These are phyloP conservation scores for Candida odintsovae DNA, from an alignment of 805 yeast species.

Conservation along the genomic window DNA sequence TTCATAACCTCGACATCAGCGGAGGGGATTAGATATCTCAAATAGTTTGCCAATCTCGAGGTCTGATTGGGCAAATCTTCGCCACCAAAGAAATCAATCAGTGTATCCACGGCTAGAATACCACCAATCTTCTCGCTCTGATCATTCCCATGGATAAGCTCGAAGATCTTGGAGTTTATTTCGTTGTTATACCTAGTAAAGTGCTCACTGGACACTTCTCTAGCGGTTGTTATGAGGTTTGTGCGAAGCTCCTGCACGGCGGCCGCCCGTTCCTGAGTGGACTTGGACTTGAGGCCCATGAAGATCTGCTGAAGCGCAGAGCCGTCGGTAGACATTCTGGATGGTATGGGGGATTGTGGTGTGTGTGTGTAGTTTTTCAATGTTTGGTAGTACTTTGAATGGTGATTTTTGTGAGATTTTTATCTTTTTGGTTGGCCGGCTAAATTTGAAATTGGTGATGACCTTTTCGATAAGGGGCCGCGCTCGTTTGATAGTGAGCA, in stretches of 20 bases:
- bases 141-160: conserved; percentile 71
- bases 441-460: not conserved
- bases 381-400: not conserved
- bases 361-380: not conserved
- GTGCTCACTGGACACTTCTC: conserved; percentile 80
- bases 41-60: conserved; percentile 84
- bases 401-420: not conserved
- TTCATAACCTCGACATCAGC: conserved; percentile 81
- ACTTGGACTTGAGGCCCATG: conserved; percentile 30
- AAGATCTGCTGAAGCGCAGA: conserved; percentile 32
- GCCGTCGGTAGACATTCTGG: conserved; percentile 5
- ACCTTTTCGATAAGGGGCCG: not conserved
- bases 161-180: conserved; percentile 82
- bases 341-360: not conserved
- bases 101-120: conserved; percentile 80
- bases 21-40: conserved; percentile 73
- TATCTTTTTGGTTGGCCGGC: not conserved
- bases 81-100: conserved; percentile 79
- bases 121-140: conserved; percentile 79
- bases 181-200: conserved; percentile 77
- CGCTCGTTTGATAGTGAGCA: not conserved
- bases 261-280: conserved; percentile 28
- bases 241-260: conserved; percentile 70
- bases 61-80: conserved; percentile 86
- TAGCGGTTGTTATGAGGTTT: conserved; percentile 64